phyloP scores from a whole-genome alignment of 1,284 basidiomycete genomes.

The Ustilago sp. region DNA sequence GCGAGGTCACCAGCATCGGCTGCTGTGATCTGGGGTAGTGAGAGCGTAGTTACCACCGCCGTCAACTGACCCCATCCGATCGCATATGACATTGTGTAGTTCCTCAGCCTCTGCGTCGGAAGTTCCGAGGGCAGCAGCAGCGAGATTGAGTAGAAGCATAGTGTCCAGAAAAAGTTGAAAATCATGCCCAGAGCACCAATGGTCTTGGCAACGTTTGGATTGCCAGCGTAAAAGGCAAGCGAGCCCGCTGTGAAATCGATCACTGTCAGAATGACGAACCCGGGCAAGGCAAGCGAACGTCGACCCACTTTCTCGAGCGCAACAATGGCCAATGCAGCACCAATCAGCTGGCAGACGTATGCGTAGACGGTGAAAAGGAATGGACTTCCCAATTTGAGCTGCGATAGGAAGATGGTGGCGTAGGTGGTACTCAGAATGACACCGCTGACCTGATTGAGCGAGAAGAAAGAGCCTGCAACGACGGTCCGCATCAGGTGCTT shows the following conservation, averaged over 20 bases:
- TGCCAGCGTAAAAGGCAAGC: conserved; percentile 38
- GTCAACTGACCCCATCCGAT: conserved; percentile 60
- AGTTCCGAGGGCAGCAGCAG: conserved; percentile 59
- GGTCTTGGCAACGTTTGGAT: conserved; percentile 33
- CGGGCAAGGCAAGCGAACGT: conserved; percentile 49
- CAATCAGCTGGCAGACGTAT: conserved; percentile 49
- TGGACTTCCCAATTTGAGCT: conserved; percentile 51
- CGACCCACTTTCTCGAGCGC: conserved; percentile 56
- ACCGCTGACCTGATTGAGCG: conserved; percentile 60
- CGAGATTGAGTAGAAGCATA: conserved; percentile 61
- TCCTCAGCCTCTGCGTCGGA: conserved; percentile 56
- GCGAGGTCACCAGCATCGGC: conserved; percentile 53
- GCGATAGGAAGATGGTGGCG: conserved; percentile 56
- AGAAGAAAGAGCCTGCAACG: conserved; percentile 59
- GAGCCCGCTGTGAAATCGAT: conserved; percentile 53
- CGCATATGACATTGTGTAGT: conserved; percentile 61
- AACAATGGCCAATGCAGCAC: conserved; percentile 53
- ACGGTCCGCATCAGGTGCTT: conserved; percentile 53
- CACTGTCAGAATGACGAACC: conserved; percentile 49
- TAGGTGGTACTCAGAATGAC: conserved; percentile 61
- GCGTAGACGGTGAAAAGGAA: conserved; percentile 57
- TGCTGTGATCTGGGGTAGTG: conserved; percentile 55
- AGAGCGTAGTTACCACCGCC: conserved; percentile 58
- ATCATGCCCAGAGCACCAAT: conserved; percentile 57
- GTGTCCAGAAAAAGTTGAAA: conserved; percentile 62